Conservation (phyloP, 176 grass and related monocot species). For the Raddia guianensis region DNA sequence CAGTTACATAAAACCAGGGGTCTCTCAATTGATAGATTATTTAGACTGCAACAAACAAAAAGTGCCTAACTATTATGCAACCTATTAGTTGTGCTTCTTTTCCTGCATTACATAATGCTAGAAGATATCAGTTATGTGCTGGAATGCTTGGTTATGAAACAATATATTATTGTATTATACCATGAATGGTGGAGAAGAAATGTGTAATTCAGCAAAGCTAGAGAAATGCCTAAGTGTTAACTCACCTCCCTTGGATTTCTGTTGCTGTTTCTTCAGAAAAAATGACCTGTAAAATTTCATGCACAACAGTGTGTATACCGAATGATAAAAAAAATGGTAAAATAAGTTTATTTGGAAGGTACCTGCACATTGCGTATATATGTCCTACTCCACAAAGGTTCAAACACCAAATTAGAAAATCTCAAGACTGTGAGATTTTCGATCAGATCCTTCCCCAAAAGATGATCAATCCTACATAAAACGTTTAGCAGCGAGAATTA, state of each 20-base stretch:
- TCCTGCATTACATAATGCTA: background rate
- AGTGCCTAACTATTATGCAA: background rate
- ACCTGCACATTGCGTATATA: slow-evolving; percentile 95
- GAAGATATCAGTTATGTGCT: background rate
- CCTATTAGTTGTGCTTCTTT: slow-evolving; percentile 7
- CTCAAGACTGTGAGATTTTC: slow-evolving; percentile 95
- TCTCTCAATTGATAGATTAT: background rate
- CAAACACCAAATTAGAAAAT: slow-evolving; percentile 97
- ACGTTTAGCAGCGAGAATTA: slow-evolving; percentile 16
- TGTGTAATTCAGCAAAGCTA: background rate
- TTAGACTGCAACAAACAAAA: background rate
- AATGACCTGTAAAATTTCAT: slow-evolving; percentile 64
- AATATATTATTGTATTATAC: slow-evolving; percentile 10
- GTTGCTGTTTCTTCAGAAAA: slow-evolving; percentile 88
- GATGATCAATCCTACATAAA: slow-evolving; percentile 81
- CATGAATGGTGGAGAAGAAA: background rate
- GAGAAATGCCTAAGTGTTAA: slow-evolving; percentile 30
- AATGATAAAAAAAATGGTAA: slow-evolving; percentile 23
- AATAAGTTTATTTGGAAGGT: slow-evolving; percentile 32
- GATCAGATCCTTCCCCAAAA: slow-evolving; percentile 94
- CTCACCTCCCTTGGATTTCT: slow-evolving; percentile 83
- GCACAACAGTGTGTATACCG: slow-evolving; percentile 25
- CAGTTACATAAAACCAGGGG: slow-evolving; percentile 10
- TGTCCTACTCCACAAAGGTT: slow-evolving; percentile 87
- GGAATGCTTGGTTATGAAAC: background rate